Base-by-base conservation (phyloP, 202 grass and related monocot genomes). In the Carex sylvatica region DNA sequence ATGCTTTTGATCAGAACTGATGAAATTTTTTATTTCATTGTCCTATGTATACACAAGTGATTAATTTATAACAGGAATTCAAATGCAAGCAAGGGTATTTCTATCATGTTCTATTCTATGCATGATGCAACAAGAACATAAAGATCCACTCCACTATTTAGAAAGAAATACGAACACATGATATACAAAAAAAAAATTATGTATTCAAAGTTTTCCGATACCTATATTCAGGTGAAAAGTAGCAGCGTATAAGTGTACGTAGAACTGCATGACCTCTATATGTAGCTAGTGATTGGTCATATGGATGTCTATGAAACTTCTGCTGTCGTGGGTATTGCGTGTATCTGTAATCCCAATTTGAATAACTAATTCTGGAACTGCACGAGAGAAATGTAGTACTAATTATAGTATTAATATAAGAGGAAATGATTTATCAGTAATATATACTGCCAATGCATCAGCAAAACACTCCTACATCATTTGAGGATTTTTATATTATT, bases 251-350 rank as follows among this genome's bases (percentile, higher is more conserved):
- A 72, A 97, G 81, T 84, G 94, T 97, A 8, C 90, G 88, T 7
- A 97, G 74, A 86, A 97, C 94, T 72, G 90, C 83, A 85, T 97
- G 94, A 42, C 92, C 90, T 78, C 81, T 65, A 77, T 97, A 97
- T 75, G 94, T 91, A 74, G 94, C 92, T 81, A 97, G 40, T 54
- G 94, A 97, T 58, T 91, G 88, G 82, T 97, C 94, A 65, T 86
- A 61, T 8, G 91, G 92, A 83, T 97, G 94, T 80, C 86, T 97
- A 53, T 87, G 52, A 61, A 87, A 83, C 65, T 87, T 91, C 23
- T 86, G 67, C 13, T 92, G 80, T 9, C 85, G 74, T 46, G 90
- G 91, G 75, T 92, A 97, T 60, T 83, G 80, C 26, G 87, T 87
- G 70, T 86, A 88, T 84, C 92, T 92, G 42, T 92, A 94, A 83